Percentiles rank a stretch among this genome's conserved stretches.
Conservation (phyloP, 2,329 filamentous ascomycete species). For the Clonostachys rosea region DNA sequence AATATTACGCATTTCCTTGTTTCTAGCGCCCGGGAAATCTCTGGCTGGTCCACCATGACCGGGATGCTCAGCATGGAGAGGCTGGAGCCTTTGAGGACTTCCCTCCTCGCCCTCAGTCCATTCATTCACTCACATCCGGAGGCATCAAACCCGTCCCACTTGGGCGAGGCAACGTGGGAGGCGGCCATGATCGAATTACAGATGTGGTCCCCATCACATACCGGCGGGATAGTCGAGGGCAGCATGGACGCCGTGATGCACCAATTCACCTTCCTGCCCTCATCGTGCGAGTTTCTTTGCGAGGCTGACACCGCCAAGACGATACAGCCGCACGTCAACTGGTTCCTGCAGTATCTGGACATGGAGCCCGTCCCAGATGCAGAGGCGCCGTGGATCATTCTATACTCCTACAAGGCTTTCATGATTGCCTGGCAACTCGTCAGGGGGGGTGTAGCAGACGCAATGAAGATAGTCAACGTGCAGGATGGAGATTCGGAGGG, state of each 20-base stretch:
- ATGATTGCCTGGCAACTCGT: slow-evolving; percentile 32
- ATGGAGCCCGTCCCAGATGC: slow-evolving; percentile 7
- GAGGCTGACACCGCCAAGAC: slow-evolving; percentile 17
- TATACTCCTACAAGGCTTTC: slow-evolving; percentile 33
- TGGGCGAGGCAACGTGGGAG: slow-evolving; percentile 29
- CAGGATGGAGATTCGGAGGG: slow-evolving; percentile 19
- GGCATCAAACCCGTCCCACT: slow-evolving; percentile 4
- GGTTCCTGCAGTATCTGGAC: slow-evolving; percentile 30
- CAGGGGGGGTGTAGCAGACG: slow-evolving; percentile 16
- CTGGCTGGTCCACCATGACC: slow-evolving; percentile 35
- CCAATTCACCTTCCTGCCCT: slow-evolving; percentile 20
- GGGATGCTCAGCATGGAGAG: slow-evolving; percentile 31
- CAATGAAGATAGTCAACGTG: slow-evolving; percentile 22
- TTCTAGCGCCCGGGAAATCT: slow-evolving; percentile 32
- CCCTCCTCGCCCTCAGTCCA: slow-evolving; percentile 22
- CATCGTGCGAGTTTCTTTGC: slow-evolving; percentile 21
- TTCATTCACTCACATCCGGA: slow-evolving; percentile 12
- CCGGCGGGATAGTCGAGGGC: slow-evolving; percentile 26
- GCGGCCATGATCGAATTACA: slow-evolving; percentile 34
- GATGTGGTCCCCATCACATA: slow-evolving; percentile 33
- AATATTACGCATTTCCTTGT: slow-evolving; percentile 33
- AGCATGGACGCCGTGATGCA: slow-evolving; percentile 25
- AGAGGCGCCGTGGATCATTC: slow-evolving; percentile 29
- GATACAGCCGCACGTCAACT: slow-evolving; percentile 27
- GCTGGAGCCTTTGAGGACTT: slow-evolving; percentile 23